These are phyloP conservation scores for Ustilago nuda DNA, from an alignment of 1,284 basidiomycete species.

Conservation along the genomic window DNA sequence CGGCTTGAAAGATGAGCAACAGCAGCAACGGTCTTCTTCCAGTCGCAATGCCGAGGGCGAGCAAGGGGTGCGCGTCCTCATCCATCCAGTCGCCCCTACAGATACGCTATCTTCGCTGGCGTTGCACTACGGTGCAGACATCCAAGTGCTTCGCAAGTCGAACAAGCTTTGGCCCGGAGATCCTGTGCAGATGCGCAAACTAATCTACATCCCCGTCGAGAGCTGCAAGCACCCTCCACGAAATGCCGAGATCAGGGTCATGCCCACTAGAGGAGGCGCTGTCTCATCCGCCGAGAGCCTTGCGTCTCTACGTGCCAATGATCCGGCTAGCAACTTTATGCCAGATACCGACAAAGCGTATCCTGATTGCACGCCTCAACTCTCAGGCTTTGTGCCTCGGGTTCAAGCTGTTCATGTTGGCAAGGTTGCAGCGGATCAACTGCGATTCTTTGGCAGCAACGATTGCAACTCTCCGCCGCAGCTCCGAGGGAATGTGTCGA, in stretches of 20 bases:
- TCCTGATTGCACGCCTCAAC: conserved; percentile 29
- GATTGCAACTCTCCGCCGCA: conserved; percentile 10
- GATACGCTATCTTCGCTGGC: conserved; percentile 63
- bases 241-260: conserved; percentile 50
- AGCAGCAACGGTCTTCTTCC: conserved; percentile 7
- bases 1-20: conserved; percentile 42
- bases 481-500: conserved; percentile 17
- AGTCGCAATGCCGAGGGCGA: background rate
- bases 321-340: conserved; percentile 45
- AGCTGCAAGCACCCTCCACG: conserved; percentile 59
- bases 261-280: conserved; percentile 20
- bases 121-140: conserved; percentile 66
- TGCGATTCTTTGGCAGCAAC: conserved; percentile 47
- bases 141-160: conserved; percentile 56
- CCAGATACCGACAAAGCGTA: conserved; percentile 55
- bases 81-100: conserved; percentile 58
- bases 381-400: conserved; percentile 41
- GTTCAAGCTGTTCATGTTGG: conserved; percentile 38
- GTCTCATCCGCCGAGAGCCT: conserved; percentile 28
- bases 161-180: conserved; percentile 68
- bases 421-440: conserved; percentile 43
- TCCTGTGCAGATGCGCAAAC: conserved; percentile 61
- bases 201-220: conserved; percentile 64
- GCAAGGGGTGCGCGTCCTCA: conserved; percentile 53
- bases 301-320: conserved; percentile 22